Evolutionary conservation across 352 stramenopile genomes (phyloP), one percentile per base, ranked within the genome.

Genomic region (Globisporangium camurandrum): DNA sequence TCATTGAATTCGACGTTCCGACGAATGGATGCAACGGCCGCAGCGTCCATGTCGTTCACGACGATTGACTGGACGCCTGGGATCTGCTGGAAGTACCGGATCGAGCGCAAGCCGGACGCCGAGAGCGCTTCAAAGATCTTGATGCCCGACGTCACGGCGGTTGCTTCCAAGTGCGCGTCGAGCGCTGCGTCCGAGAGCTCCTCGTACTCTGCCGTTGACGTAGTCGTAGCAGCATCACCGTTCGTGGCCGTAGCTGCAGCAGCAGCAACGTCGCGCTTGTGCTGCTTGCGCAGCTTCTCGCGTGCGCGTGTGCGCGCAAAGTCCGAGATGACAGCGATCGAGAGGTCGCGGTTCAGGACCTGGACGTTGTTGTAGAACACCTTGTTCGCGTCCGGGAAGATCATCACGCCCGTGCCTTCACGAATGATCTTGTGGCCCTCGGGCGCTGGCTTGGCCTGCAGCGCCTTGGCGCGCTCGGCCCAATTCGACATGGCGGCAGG

Each of bases 71-170:
- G 90, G 14, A 99, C 84, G 24, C 94, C 92, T 0, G 93, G 89
- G 57, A 99, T 97, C 76, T 99, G 97, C 63, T 99, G 98, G 62
- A 95, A 98, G 71, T 99, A 99, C 46, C 97, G 90, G 49, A 99
- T 96, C 9, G 95, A 99, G 54, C 97, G 93, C 63, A 99, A 70
- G 7, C 97, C 97, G 1, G 96, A 98, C 17, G 97, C 97, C 16
- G 97, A 95, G 16, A 99, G 76, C 19, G 96, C 97, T 64, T 99
- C 97, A 22, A 99, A 95, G 56, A 99, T 97, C 37, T 81, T 79
- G 40, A 99, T 88, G 22, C 97, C 97, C 12, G 75, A 75, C n/a
- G 54, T 82, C 56, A 86, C 69, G 5, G 88, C 69, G 49, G 62
- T 83, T 12, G 74, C 60, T 44, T 55, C 20, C 43, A 92, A 41